Conservation (phyloP, 2,329 filamentous ascomycete genomes). For the Lasiodiplodia citricola region DNA sequence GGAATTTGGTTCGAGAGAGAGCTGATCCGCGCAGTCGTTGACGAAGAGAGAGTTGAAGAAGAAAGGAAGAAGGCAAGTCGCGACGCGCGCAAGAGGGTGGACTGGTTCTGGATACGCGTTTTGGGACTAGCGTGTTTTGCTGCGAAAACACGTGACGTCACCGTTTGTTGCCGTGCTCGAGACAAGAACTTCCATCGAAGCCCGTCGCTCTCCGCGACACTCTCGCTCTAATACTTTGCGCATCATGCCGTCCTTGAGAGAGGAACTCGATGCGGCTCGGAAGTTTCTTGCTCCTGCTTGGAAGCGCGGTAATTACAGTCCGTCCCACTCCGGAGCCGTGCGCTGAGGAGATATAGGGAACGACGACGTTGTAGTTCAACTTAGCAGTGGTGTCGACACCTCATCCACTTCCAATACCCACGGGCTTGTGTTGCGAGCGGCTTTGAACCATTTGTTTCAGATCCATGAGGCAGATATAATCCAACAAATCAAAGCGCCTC, state of each 20-base stretch:
- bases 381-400: not conserved
- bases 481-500: conserved; percentile 30
- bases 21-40: conserved; percentile 22
- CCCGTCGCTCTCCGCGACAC: not conserved
- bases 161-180: not conserved
- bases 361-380: conserved; percentile 20
- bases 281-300: conserved; percentile 15
- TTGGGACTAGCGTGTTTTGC: conserved; percentile 25
- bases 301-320: conserved; percentile 17
- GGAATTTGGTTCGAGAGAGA: not conserved
- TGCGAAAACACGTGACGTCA: conserved; percentile 22
- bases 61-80: not conserved
- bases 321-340: not conserved
- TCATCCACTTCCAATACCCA: not conserved
- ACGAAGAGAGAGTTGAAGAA: conserved; percentile 15
- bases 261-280: conserved; percentile 39
- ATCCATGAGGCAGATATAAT: conserved; percentile 43
- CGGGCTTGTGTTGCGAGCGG: conserved; percentile 27
- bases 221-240: not conserved
- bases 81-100: not conserved
- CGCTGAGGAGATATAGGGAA: conserved; percentile 22
- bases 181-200: conserved; percentile 9
- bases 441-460: conserved; percentile 38
- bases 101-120: conserved; percentile 21
- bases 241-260: conserved; percentile 33